Percentiles rank a stretch among this genome's conserved stretches.
Evolutionary conservation across 208 protist species (phyloP).

Genomic region (Naegleria gruberi): DNA sequence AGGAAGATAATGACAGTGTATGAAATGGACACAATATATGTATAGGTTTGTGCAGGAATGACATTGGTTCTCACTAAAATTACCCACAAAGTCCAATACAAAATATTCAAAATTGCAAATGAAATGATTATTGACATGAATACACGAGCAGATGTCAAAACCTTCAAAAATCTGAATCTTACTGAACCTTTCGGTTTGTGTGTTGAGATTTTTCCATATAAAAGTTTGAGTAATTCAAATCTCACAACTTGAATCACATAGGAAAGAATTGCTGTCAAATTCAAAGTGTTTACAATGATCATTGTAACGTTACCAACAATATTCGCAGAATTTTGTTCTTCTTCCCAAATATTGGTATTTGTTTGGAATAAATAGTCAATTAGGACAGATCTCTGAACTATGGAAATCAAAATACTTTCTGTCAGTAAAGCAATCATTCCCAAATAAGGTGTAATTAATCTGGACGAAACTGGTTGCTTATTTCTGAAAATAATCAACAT

Average conservation of each 20-base stretch:
- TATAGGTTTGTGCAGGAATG: background rate
- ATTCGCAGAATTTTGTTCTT: no score
- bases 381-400: background rate
- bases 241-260: background rate
- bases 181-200: background rate
- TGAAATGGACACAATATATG: background rate
- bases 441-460: background rate
- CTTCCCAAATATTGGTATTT: no score
- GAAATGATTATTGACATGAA: background rate
- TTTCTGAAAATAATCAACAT: background rate
- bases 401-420: background rate
- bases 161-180: background rate
- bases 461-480: background rate
- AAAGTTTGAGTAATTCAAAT: background rate
- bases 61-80: background rate
- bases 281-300: background rate
- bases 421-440: background rate
- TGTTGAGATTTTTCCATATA: background rate
- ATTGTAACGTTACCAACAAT: background rate
- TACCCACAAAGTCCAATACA: background rate
- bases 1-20: background rate
- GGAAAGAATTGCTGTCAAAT: background rate
- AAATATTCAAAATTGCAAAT: background rate
- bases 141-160: background rate
- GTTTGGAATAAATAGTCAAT: no score